These are phyloP conservation scores for Marsdenia floribunda DNA, from an alignment of 257 asterid genomes.

Conservation along the genomic window DNA sequence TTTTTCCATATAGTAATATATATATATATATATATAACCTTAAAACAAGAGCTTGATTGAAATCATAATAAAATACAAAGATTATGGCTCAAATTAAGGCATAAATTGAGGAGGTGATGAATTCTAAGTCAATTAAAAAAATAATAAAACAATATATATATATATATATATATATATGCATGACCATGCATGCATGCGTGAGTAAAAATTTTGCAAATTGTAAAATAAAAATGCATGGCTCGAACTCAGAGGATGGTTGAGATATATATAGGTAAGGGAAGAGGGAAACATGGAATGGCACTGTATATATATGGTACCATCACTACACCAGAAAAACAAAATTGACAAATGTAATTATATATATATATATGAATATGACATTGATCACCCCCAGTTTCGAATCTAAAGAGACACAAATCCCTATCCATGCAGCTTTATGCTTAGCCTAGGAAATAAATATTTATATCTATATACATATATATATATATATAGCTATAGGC, in stretches of 20 bases:
- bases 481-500: neutral
- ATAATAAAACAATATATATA: neutral
- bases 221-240: slow-evolving; percentile 11
- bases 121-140: slow-evolving; percentile 14
- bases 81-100: slow-evolving; percentile 38
- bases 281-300: slow-evolving; percentile 48
- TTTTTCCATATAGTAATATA: neutral
- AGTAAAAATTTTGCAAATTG: neutral
- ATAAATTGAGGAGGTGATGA: slow-evolving; percentile 38
- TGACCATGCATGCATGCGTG: slow-evolving; percentile 12
- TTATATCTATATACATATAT: neutral
- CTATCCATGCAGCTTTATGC: slow-evolving; percentile 14
- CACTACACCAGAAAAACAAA: slow-evolving; percentile 5
- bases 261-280: slow-evolving; percentile 16
- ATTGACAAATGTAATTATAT: no score
- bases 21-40: neutral
- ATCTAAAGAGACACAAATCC: slow-evolving; percentile 17
- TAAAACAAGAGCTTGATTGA: neutral
- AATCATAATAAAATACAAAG: slow-evolving; percentile 11
- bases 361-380: neutral
- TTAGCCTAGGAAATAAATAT: neutral
- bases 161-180: neutral
- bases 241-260: slow-evolving; percentile 4
- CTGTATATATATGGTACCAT: slow-evolving; percentile 13
- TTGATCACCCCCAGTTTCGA: neutral